These are phyloP conservation scores for Macrolepiota dolichaula DNA, from an alignment of 768 basidiomycete genomes.

Conservation along the genomic window DNA sequence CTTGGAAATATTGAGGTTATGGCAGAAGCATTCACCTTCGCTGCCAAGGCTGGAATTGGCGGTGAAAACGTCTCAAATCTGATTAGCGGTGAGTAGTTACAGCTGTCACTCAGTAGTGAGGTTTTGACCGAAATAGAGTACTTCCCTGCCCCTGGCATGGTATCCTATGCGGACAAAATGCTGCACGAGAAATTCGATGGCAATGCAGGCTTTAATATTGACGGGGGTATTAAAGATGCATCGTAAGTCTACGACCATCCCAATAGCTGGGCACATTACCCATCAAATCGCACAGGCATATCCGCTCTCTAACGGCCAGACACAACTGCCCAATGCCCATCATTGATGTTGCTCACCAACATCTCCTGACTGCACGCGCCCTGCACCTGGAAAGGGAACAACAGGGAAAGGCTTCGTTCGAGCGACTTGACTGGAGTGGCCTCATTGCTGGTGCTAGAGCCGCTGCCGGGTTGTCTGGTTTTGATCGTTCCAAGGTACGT, in stretches of 20 bases:
- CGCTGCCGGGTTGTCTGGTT: constrained; percentile 60
- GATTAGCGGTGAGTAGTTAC: constrained; percentile 49
- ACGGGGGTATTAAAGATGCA: constrained; percentile 88
- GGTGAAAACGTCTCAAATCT: constrained; percentile 52
- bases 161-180: constrained; percentile 66
- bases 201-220: constrained; percentile 69
- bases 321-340: constrained; percentile 68
- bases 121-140: constrained; percentile 40
- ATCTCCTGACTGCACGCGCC: constrained; percentile 76
- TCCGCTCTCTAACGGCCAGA: constrained; percentile 59
- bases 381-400: constrained; percentile 49
- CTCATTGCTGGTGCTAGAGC: constrained; percentile 76
- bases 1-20: constrained; percentile 76
- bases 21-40: constrained; percentile 80
- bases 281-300: background rate
- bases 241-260: constrained; percentile 32
- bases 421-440: constrained; percentile 79
- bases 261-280: background rate
- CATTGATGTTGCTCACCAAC: constrained; percentile 70
- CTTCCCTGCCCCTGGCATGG: constrained; percentile 64
- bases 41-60: constrained; percentile 80
- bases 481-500: constrained; percentile 34
- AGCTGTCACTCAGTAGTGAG: background rate
- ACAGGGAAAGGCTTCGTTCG: constrained; percentile 44
- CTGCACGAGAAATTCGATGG: constrained; percentile 73